A percentile compares a stretch with the other conserved stretches of the same genome.
These are phyloP conservation scores for Gynandropsis gynandra DNA, from an alignment of 345 rosid species.

Conservation along the genomic window DNA sequence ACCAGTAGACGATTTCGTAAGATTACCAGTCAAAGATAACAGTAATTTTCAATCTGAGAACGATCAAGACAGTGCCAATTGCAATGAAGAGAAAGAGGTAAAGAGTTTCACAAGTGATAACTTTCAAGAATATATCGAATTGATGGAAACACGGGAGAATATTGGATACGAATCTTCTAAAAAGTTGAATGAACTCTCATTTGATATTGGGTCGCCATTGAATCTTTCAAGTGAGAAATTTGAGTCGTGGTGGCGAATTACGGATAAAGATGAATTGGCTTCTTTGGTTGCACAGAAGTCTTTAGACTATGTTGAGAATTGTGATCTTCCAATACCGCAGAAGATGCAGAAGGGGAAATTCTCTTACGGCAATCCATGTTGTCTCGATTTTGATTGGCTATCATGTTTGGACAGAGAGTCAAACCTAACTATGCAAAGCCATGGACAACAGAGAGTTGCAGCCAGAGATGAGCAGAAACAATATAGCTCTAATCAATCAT, in stretches of 20 bases:
- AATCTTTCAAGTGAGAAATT: slow-evolving; percentile 38
- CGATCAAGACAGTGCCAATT: no score
- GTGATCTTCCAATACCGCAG: slow-evolving; percentile 86
- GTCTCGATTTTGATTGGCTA: slow-evolving; percentile 28
- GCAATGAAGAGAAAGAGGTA: neutral
- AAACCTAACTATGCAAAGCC: slow-evolving; percentile 23
- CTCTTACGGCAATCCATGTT: slow-evolving; percentile 20
- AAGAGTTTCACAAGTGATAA: slow-evolving; percentile 26
- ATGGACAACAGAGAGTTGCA: slow-evolving; percentile 15
- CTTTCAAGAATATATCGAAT: slow-evolving; percentile 36
- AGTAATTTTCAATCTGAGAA: no score
- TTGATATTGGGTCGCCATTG: slow-evolving; percentile 58
- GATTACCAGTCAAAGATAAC: no score
- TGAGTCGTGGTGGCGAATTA: slow-evolving; percentile 82
- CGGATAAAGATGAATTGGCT: slow-evolving; percentile 77
- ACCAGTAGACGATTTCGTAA: slow-evolving; percentile 17
- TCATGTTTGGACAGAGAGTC: slow-evolving; percentile 27
- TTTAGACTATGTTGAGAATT: slow-evolving; percentile 57
- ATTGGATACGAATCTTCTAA: slow-evolving; percentile 24
- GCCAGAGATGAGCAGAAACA: no score
- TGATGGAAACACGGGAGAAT: slow-evolving; percentile 30
- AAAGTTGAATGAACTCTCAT: slow-evolving; percentile 29
- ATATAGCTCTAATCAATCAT: no score
- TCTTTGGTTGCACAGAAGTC: slow-evolving; percentile 84
- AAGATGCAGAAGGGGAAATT: slow-evolving; percentile 38